Evolutionary conservation across 1,284 basidiomycete species (phyloP), one percentile per base, ranked within the genome.

Genomic region (Tremellales sp.): DNA sequence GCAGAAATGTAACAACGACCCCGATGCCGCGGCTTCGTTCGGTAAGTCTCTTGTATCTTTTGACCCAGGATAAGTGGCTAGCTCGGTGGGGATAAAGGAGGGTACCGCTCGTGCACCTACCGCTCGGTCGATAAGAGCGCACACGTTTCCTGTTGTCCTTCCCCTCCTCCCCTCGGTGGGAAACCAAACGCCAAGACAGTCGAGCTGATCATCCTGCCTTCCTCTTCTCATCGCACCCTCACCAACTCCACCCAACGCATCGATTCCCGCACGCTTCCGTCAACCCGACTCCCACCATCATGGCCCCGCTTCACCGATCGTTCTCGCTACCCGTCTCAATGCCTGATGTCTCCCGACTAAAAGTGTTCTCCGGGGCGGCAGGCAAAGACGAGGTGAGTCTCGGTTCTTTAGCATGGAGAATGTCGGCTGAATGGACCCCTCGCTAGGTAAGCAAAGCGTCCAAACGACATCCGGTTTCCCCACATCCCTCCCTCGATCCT

Each of bases 361-460:
- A 72, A 73, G 70, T 68, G 39, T 68, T 71, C 44, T 67, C 65
- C n/a, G 65, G 70, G 29, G 48, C 51, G 39, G 67, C 67, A 47
- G 60, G 57, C 51, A 66, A 68, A 61, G 69, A 70, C 58, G 70
- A 72, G 66, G 70, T 70, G 43, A 54, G 66, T 56, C 18, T 34
- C 24, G 8, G 10, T 19, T 48, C 29, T 10, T 29, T 16, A 18
- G 14, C 9, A 43, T 40, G 24, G 19, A 16, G 10, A 14, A 13
- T 22, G 37, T 26, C 40, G 33, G 28, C 41, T n/a, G 25, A 19
- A 16, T 19, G 13, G 18, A 14, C 6, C 33, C 21, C 6, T 43
- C n/a, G 21, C 4, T 21, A 51, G 47, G 51, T 53, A 48, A 53
- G 49, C 55, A 8, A 45, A 40, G 53, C 45, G 33, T 38, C n/a